Conservation (phyloP, 2,329 filamentous ascomycete species). For the Botrytis fabae region DNA sequence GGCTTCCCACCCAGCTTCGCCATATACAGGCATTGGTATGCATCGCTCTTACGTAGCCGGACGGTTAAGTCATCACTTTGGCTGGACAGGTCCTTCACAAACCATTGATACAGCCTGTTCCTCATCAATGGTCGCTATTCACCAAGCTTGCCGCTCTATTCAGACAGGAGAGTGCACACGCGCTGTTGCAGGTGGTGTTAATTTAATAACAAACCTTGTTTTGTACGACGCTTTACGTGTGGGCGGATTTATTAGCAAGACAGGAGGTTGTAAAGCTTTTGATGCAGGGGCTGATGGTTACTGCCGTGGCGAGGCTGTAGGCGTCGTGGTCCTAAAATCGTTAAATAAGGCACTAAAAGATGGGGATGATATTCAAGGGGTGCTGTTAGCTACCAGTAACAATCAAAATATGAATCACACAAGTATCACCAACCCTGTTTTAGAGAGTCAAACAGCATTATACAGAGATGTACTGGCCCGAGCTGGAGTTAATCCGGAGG, state of each 20-base stretch:
- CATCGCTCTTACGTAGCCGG: constrained; percentile 42
- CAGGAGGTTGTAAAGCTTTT: constrained; percentile 41
- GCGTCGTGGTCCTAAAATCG: constrained; percentile 49
- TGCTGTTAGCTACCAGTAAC: constrained; percentile 53
- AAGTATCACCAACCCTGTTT: constrained; percentile 56
- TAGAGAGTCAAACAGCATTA: constrained; percentile 46
- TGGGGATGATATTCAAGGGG: constrained; percentile 56
- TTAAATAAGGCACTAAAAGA: constrained; percentile 1
- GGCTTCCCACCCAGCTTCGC: constrained; percentile 10
- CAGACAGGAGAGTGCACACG: constrained; percentile 19
- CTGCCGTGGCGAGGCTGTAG: constrained; percentile 53
- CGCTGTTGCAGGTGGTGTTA: constrained; percentile 13
- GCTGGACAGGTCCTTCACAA: constrained; percentile 42
- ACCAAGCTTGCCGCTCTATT: constrained; percentile 36
- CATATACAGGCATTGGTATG: constrained; percentile 37
- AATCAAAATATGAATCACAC: constrained; percentile 61
- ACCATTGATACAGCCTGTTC: constrained; percentile 46
- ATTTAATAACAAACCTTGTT: neutral
- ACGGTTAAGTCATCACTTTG: constrained; percentile 45
- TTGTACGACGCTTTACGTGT: neutral
- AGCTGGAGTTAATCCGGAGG: constrained; percentile 17
- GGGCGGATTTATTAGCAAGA: constrained; percentile 7
- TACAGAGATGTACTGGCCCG: constrained; percentile 17
- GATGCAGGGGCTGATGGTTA: constrained; percentile 54
- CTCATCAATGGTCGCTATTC: constrained; percentile 41